A percentile compares a stretch with the other conserved stretches of the same genome.
phyloP scores from a whole-genome alignment of 2,329 filamentous ascomycete genomes.

The Cladosporium sp. region DNA sequence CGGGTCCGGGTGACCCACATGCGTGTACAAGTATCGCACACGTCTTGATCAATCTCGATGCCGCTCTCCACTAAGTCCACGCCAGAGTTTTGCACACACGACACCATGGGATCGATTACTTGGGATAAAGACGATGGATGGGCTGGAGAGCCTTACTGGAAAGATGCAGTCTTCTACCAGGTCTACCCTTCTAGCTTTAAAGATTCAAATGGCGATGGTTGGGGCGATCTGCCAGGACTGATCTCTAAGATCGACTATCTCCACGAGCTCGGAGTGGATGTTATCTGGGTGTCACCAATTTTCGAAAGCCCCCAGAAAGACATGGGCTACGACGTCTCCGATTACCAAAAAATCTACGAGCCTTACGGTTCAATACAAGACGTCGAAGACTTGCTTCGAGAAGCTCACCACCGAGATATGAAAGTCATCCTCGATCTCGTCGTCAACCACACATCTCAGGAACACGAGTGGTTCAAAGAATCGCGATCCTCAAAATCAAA shows the following conservation, averaged over 20 bases:
- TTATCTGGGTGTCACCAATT: conserved; percentile 66
- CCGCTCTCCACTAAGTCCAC: background rate
- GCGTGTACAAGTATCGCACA: background rate
- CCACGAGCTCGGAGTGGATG: conserved; percentile 58
- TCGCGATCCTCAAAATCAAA: conserved; percentile 62
- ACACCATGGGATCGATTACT: conserved; percentile 3
- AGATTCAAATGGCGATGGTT: conserved; percentile 57
- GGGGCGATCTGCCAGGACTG: conserved; percentile 62
- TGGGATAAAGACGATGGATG: conserved; percentile 15
- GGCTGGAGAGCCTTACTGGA: conserved; percentile 47
- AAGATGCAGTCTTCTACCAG: conserved; percentile 47
- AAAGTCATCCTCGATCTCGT: conserved; percentile 71
- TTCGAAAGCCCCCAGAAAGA: conserved; percentile 64
- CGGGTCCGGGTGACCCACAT: background rate
- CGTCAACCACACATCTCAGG: conserved; percentile 71
- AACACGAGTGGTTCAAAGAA: conserved; percentile 69
- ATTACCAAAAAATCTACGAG: conserved; percentile 64
- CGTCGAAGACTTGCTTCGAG: conserved; percentile 60
- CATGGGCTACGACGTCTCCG: conserved; percentile 67
- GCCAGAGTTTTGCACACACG: background rate
- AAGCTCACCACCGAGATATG: conserved; percentile 63
- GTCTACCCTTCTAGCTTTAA: conserved; percentile 46
- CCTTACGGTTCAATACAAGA: conserved; percentile 66
- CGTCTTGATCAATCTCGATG: background rate
- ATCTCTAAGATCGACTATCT: conserved; percentile 62